Evolutionary conservation across 169 alveolate species (phyloP), one percentile per base, ranked within the genome.

Genomic region (Cryptosporidium felis): DNA sequence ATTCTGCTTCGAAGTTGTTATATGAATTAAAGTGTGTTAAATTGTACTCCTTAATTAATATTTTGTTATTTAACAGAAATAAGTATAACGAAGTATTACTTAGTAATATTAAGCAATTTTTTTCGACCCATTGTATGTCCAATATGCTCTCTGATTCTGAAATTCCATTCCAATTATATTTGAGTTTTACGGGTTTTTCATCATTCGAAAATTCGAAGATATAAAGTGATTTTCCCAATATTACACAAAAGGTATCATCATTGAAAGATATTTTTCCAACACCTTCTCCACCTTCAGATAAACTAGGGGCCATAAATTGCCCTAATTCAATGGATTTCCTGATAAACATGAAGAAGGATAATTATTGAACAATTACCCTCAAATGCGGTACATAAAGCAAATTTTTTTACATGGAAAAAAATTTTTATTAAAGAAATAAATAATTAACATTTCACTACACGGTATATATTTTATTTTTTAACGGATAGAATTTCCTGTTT

Each of bases 291-390:
- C 23, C 0, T 8, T 56, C 23, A 12, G 42, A 28, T 8, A 65
- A 28, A 2, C 32, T 23, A 10, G n/a, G 3, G 5, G 30, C 32
- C n/a, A 51, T 38, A 2, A 65, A 44, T 0, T 3, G 26, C 21
- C 59, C 81, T 34, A 65, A 46, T 3, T 65, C 81, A 26, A 65
- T 44, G 5, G 45, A 38, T 65, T 65, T 65, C 30, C 30, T 45
- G 26, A 47, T 26, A 46, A 28, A 65, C 81, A 65, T 65, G 1
- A 44, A 45, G 5, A 62, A 28, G 9, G n/a, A 9, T 62, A n/a
- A n/a, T n/a, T n/a, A n/a, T n/a, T n/a, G n/a, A n/a, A n/a, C n/a
- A n/a, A n/a, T n/a, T n/a, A n/a, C n/a, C n/a, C n/a, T n/a, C n/a
- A n/a, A n/a, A n/a, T n/a, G n/a, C n/a, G n/a, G n/a, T n/a, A n/a